These are phyloP conservation scores for Ogataea pilisensis DNA, from an alignment of 805 yeast genomes.

Conservation along the genomic window DNA sequence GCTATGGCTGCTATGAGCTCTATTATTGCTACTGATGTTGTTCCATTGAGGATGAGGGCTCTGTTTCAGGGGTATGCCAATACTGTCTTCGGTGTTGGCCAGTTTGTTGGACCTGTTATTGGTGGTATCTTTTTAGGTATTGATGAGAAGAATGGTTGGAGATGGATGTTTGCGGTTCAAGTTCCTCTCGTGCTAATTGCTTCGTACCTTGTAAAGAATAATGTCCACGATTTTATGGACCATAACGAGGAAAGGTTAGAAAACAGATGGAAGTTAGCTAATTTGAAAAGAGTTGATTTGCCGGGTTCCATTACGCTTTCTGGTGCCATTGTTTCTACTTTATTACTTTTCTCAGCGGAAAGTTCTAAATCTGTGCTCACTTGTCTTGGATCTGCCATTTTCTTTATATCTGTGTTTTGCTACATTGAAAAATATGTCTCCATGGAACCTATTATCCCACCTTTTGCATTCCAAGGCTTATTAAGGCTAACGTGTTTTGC, in stretches of 20 bases:
- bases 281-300: constrained; percentile 36
- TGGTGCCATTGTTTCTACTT: constrained; percentile 30
- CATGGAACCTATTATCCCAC: constrained; percentile 38
- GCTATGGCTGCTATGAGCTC: constrained; percentile 49
- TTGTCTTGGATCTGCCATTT: constrained; percentile 11
- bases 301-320: constrained; percentile 38
- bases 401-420: constrained; percentile 22
- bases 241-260: constrained; percentile 21
- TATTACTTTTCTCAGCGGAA: constrained; percentile 32
- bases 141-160: constrained; percentile 37
- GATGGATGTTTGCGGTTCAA: constrained; percentile 41
- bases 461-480: constrained; percentile 35
- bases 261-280: constrained; percentile 31
- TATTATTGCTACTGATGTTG: constrained; percentile 52
- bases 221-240: constrained; percentile 32
- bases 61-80: constrained; percentile 49
- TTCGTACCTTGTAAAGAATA: constrained; percentile 20
- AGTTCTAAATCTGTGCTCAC: constrained; percentile 6
- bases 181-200: constrained; percentile 35
- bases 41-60: constrained; percentile 50
- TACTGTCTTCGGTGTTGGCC: constrained; percentile 35
- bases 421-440: constrained; percentile 34
- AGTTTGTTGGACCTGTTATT: constrained; percentile 40
- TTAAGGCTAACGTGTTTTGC: constrained; percentile 35
- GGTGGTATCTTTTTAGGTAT: constrained; percentile 36